Percentiles rank a stretch among this genome's conserved stretches.
phyloP scores from a whole-genome alignment of 2,329 filamentous ascomycete genomes.

The Fusarium sp. region DNA sequence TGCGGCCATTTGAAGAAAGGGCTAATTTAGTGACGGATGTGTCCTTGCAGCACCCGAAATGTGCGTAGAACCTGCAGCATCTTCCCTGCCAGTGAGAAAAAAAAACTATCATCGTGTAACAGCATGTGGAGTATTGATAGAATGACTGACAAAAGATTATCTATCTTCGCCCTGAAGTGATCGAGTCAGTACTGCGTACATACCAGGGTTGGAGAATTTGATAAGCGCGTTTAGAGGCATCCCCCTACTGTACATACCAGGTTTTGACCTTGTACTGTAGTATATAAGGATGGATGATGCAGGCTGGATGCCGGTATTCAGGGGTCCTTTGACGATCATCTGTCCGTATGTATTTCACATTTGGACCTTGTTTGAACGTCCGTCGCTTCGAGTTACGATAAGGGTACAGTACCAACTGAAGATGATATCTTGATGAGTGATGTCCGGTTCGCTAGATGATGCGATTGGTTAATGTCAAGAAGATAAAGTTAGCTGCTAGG shows the following conservation, averaged over 20 bases:
- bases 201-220: background rate
- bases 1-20: background rate
- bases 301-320: conserved; percentile 13
- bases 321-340: conserved; percentile 22
- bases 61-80: background rate
- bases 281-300: conserved; percentile 2
- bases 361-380: conserved; percentile 6
- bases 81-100: background rate
- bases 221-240: background rate
- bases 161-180: background rate
- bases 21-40: background rate
- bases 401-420: background rate
- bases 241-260: background rate
- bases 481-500: background rate
- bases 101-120: background rate
- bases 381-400: background rate
- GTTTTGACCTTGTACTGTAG: background rate
- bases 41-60: background rate
- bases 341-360: background rate
- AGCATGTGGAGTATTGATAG: background rate
- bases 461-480: conserved; percentile 20
- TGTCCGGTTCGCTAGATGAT: background rate
- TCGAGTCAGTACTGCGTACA: background rate
- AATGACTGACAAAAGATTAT: background rate
- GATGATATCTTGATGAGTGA: background rate